Conservation (phyloP, 2,329 filamentous ascomycete species). For the Amesomyces nigricolor region DNA sequence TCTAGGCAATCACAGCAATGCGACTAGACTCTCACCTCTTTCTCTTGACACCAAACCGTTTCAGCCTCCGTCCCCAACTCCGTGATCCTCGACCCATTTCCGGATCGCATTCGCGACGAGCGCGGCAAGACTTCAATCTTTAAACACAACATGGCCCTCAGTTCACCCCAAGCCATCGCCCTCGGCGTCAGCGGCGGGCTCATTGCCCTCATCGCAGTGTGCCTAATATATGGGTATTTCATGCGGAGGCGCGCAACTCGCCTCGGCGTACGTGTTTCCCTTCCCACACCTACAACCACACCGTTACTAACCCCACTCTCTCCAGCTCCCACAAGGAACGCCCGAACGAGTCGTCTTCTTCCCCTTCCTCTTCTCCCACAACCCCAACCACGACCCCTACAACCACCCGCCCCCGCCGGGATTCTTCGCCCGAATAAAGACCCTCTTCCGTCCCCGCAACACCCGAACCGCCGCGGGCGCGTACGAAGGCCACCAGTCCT, state of each 20-base stretch:
- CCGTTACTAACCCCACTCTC: slow-evolving; percentile 16
- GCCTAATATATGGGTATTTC: slow-evolving; percentile 62
- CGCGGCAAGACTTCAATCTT: no score
- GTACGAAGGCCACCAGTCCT: slow-evolving; percentile 54
- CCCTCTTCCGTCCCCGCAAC: slow-evolving; percentile 56
- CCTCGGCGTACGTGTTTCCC: slow-evolving; percentile 54
- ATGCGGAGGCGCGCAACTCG: slow-evolving; percentile 66
- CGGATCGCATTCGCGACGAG: no score
- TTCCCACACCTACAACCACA: neutral
- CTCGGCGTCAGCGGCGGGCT: slow-evolving; percentile 38
- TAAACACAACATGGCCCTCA: slow-evolving; percentile 56
- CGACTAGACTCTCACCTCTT: no score
- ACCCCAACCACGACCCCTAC: slow-evolving; percentile 27
- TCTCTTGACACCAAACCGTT: no score
- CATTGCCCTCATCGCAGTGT: slow-evolving; percentile 52
- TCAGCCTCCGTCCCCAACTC: no score
- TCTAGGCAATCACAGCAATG: slow-evolving; percentile 37
- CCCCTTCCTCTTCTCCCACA: slow-evolving; percentile 25
- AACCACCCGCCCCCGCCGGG: slow-evolving; percentile 50
- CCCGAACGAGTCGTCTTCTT: slow-evolving; percentile 44
- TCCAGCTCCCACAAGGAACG: slow-evolving; percentile 61
- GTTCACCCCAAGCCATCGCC: slow-evolving; percentile 50
- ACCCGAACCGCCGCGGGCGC: slow-evolving; percentile 62
- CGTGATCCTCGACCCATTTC: no score
- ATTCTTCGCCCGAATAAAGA: slow-evolving; percentile 70